Evolutionary conservation across 352 stramenopile species (phyloP).

Genomic region (Phytophthora ramorum): DNA sequence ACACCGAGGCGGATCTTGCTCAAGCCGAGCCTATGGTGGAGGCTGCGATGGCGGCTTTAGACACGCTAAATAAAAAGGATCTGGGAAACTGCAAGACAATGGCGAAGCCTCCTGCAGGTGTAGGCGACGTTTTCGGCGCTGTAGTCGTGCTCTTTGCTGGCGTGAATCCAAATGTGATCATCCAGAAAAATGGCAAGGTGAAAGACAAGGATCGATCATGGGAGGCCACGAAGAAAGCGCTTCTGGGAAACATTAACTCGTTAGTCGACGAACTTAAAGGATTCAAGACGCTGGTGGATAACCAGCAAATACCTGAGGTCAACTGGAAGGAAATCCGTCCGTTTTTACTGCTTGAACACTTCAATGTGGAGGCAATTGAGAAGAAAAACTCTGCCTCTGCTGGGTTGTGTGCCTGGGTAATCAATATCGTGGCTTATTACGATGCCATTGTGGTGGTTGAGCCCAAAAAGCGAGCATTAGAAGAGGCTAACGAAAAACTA

Average conservation of each 20-base stretch:
- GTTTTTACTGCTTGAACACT: conserved; percentile 81
- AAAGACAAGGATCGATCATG: conserved; percentile 94
- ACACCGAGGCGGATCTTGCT: conserved; percentile 78
- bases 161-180: conserved; percentile 68
- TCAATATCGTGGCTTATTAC: conserved; percentile 95
- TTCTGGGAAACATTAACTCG: conserved; percentile 93
- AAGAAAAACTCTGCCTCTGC: conserved; percentile 86
- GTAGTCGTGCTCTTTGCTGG: conserved; percentile 83
- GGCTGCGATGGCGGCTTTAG: conserved; percentile 88
- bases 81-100: conserved; percentile 93
- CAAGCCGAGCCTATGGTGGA: conserved; percentile 86
- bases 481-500: conserved; percentile 86
- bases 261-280: conserved; percentile 93
- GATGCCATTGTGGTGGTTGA: conserved; percentile 95
- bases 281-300: conserved; percentile 77
- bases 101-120: conserved; percentile 88
- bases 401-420: conserved; percentile 82
- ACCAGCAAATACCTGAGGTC: conserved; percentile 66
- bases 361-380: conserved; percentile 83
- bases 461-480: conserved; percentile 89
- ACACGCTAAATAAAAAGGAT: conserved; percentile 92
- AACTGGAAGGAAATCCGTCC: conserved; percentile 89
- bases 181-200: conserved; percentile 95
- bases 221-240: conserved; percentile 93
- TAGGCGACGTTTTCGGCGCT: conserved; percentile 87